Conservation (phyloP, 495 filamentous ascomycete genomes). For the Penicillium arizonense region DNA sequence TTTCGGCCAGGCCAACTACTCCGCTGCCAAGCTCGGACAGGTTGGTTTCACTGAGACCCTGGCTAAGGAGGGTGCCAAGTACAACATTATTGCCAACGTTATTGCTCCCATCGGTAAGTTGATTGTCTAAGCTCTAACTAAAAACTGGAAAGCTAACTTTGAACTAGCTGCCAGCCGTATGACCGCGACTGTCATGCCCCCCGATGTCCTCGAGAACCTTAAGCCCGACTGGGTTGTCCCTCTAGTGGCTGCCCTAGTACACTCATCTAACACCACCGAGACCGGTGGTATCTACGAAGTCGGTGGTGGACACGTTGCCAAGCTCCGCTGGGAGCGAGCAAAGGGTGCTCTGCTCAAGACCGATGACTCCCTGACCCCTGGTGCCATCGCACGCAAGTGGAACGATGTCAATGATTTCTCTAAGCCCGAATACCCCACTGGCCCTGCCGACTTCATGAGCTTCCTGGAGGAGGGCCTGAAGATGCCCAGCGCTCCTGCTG, state of each 20-base stretch:
- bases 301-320: conserved; percentile 89
- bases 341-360: conserved; percentile 89
- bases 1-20: conserved; percentile 98
- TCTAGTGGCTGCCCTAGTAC: conserved; percentile 83
- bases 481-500: conserved; percentile 68
- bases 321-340: conserved; percentile 93
- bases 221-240: conserved; percentile 97
- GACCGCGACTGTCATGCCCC: conserved; percentile 98
- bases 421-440: conserved; percentile 75
- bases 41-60: conserved; percentile 98
- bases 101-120: conserved; percentile 82
- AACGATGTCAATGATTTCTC: conserved; percentile 84
- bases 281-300: conserved; percentile 90
- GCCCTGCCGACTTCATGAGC: conserved; percentile 85
- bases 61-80: conserved; percentile 96
- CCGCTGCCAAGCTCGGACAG: conserved; percentile 92
- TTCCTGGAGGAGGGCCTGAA: conserved; percentile 85
- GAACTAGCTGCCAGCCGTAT: conserved; percentile 80
- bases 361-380: conserved; percentile 83
- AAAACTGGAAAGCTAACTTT: conserved; percentile 1
- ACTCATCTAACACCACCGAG: conserved; percentile 84
- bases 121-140: not conserved
- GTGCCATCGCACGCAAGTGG: conserved; percentile 88
- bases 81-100: conserved; percentile 95
- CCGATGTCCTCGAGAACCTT: conserved; percentile 81